Evolutionary conservation across 2,329 filamentous ascomycete species (phyloP), one percentile per base, ranked within the genome.

Genomic region (Talaromyces rugulosus): DNA sequence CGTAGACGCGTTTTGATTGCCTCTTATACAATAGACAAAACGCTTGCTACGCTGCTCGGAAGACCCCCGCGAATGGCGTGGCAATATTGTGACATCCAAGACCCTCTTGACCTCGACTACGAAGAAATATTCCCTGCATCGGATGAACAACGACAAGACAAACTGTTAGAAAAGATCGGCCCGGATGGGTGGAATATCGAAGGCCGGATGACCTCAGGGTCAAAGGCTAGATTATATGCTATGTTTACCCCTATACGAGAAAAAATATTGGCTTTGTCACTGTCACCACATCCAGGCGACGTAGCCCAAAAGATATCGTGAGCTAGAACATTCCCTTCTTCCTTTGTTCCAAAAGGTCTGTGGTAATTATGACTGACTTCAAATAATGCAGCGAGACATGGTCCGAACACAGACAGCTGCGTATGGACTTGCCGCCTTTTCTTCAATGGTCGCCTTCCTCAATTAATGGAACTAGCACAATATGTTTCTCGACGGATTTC

Each of bases 21-120:
- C 1, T 72, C 73, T 4, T 82, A 80, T 59, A 73, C 75, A 0
- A 71, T 74, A 0, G 80, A 82, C 63, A 82, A 81, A 61, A 77
- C 76, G 30, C 64, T 81, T 2, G 75, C 78, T 0, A 76, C 81
- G 2, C 80, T 81, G 40, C 71, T 82, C 1, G 80, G 80, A 2
- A 73, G 80, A 1, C 80, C 80, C 0, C 78, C 78, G 3, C 72
- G 78, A 3, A 76, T 81, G 6, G 69, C 70, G 28, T 68, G 71
- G 40, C 71, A 71, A 23, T 79, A 74, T 59, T 79, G 77, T 64
- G 64, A 68, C 30, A 52, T 62, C 1, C 51, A 59, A 58, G 51
- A 42, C 28, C 61, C 61, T 0, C 47, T 72, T 27, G 70, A 72
- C 50, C 56, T 72, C 6, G 58, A 59, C 6, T 63, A 62, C 28